Evolutionary conservation across 176 grass and related monocot genomes (phyloP), one percentile per base, ranked within the genome.

Genomic region (Hsuehochloa calcarea): DNA sequence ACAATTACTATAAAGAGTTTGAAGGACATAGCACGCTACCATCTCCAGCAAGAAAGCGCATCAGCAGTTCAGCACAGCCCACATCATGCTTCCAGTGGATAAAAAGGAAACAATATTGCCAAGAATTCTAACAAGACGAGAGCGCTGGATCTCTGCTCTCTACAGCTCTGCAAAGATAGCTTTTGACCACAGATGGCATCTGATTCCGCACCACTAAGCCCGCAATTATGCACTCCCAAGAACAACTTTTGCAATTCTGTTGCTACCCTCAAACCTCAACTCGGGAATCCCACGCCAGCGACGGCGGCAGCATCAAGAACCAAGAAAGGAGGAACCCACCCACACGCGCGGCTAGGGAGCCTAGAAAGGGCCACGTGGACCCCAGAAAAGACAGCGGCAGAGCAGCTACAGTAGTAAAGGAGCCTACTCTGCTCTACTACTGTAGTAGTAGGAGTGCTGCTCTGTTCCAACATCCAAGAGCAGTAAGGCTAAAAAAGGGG

Each of bases 181-280:
- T 78, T 70, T 70, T 45, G 64, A 60, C 50, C 5, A 60, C 50
- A 9, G 60, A 60, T 60, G 74, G 73, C 65, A 79, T 58, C 51
- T 35, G 84, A 70, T 85, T 58, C 84, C 41, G 5, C 70, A 50
- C 45, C 45, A 80, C 43, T 4, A 23, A 34, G 11, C 37, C 70
- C 27, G 0, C 70, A 23, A 64, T 50, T 35, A 65, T 25, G 25
- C 67, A 31, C 23, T 61, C 25, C 59, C 35, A 40, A 43, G 3
- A 68, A 67, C 29, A 65, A 17, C 17, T 46, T 64, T 29, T 8
- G 29, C 27, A n/a, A 3, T 72, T 5, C 4, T 34, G 49, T 9
- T 74, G 71, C 26, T 45, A 47, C 15, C 71, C 15, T 17, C 34
- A 20, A 56, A 56, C 5, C 5, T 39, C 66, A 14, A 49, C 40